Evolutionary conservation across 2,329 filamentous ascomycete genomes (phyloP), one percentile per base, ranked within the genome.

Genomic region (Ascochyta clinopodiicola): DNA sequence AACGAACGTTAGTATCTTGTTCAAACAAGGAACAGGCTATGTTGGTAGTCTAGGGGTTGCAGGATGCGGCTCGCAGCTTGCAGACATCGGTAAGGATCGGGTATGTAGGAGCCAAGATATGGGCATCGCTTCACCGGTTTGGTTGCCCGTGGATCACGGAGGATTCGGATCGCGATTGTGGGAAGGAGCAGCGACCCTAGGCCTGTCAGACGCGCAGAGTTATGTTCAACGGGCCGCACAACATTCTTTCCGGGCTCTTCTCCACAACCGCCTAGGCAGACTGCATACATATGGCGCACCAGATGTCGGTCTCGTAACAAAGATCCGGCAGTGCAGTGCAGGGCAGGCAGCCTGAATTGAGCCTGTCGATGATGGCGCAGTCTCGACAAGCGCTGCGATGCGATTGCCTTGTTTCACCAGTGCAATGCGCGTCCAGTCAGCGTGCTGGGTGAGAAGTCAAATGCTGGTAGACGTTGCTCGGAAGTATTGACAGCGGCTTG

Each of bases 401-500:
- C 12, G 42, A 17, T 31, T 21, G 32, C 27, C 17, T 19, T n/a
- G 10, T 8, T 3, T 44, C 21, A 21, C 22, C 32, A 7, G 39
- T 25, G 43, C 19, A 9, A 19, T 8, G 13, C 19, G 7, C 19
- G 9, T 31, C 43, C 38, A 44, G 12, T 37, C 27, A 27, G 13
- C 22, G 21, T 29, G n/a, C 34, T 42, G 24, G 6, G 22, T 25
- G 21, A 27, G 13, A 32, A 24, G 25, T 15, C 21, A 15, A 25
- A 57, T 44, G 54, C 42, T 38, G 60, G 34, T 58, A 29, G 55
- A 69, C 57, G 67, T 64, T 59, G 49, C 52, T 47, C 49, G 61
- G 25, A 21, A 57, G 22, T 54, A 61, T 57, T 64, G 61, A 59
- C 46, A 52, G 40, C 43, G 37, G 43, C 48, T 50, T 58, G 51